phyloP scores from a whole-genome alignment of 2,329 filamentous ascomycete species.

The Claviceps arundinis region DNA sequence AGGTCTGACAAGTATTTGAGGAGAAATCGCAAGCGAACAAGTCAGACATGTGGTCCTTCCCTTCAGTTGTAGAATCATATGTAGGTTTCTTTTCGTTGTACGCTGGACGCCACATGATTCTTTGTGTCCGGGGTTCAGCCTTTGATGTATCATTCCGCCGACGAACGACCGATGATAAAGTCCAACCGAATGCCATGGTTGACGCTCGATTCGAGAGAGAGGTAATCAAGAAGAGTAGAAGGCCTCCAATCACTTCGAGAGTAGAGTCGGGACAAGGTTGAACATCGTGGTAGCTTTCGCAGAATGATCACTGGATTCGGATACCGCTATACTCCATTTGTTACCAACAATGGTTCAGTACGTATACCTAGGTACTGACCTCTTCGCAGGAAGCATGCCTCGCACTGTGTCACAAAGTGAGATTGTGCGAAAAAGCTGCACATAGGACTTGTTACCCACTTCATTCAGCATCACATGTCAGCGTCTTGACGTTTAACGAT shows the following conservation, averaged over 20 bases:
- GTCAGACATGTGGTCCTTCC: not conserved
- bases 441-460: not conserved
- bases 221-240: not conserved
- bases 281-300: too few relatives aligned
- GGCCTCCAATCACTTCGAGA: not conserved
- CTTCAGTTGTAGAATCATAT: not conserved
- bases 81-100: not conserved
- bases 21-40: not conserved
- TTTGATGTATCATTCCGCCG: not conserved
- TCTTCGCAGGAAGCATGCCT: not conserved
- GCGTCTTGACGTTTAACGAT: not conserved
- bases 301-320: too few relatives aligned
- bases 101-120: not conserved
- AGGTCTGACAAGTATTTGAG: not conserved
- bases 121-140: not conserved
- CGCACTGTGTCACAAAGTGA: not conserved
- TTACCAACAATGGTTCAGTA: too few relatives aligned
- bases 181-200: too few relatives aligned
- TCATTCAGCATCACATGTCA: not conserved
- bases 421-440: not conserved
- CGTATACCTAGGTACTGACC: too few relatives aligned
- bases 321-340: too few relatives aligned
- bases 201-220: too few relatives aligned
- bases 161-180: slow-evolving; percentile 1
- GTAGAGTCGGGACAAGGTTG: too few relatives aligned